Percentiles rank a stretch among this genome's conserved stretches.
Evolutionary conservation across 1,139 yeast genomes (phyloP).

Genomic region (Debaryomyces robertsiae): DNA sequence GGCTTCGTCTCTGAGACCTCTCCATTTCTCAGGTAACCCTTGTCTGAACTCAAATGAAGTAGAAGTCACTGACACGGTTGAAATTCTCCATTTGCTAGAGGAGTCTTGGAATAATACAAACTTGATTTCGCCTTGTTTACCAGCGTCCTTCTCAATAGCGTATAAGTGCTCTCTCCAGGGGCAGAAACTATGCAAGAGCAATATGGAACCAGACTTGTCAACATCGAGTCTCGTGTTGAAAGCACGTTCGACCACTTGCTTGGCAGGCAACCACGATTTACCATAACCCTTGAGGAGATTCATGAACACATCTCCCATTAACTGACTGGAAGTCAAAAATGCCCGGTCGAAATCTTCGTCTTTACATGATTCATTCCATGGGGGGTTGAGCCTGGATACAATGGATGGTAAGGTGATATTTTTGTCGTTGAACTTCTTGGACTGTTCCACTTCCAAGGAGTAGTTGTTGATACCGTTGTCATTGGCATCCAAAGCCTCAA

Average conservation of each 20-base stretch:
- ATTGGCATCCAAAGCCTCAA: slow-evolving; percentile 93
- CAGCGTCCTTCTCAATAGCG: slow-evolving; percentile 65
- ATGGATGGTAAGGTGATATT: slow-evolving; percentile 77
- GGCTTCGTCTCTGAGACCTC: slow-evolving; percentile 90
- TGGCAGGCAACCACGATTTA: slow-evolving; percentile 90
- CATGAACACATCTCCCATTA: slow-evolving; percentile 82
- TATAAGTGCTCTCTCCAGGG: slow-evolving; percentile 97
- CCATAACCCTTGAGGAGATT: slow-evolving; percentile 73
- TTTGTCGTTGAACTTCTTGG: slow-evolving; percentile 34
- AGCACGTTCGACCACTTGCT: slow-evolving; percentile 71
- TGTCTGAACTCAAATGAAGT: slow-evolving; percentile 82
- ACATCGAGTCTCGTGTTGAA: slow-evolving; percentile 55
- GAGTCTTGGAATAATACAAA: slow-evolving; percentile 83
- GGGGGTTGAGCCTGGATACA: slow-evolving; percentile 76
- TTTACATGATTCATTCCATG: slow-evolving; percentile 70
- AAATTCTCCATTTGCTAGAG: slow-evolving; percentile 78
- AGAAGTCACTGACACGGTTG: slow-evolving; percentile 79
- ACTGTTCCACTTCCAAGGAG: slow-evolving; percentile 48
- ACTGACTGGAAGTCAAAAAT: slow-evolving; percentile 69
- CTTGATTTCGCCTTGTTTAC: slow-evolving; percentile 56
- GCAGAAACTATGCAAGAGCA: slow-evolving; percentile 71
- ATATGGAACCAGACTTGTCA: slow-evolving; percentile 68
- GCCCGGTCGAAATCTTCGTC: slow-evolving; percentile 68
- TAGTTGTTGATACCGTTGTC: slow-evolving; percentile 90
- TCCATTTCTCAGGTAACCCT: slow-evolving; percentile 87